Base-by-base conservation (phyloP, 106 monocot genomes). In the Amphibolis antarctica region DNA sequence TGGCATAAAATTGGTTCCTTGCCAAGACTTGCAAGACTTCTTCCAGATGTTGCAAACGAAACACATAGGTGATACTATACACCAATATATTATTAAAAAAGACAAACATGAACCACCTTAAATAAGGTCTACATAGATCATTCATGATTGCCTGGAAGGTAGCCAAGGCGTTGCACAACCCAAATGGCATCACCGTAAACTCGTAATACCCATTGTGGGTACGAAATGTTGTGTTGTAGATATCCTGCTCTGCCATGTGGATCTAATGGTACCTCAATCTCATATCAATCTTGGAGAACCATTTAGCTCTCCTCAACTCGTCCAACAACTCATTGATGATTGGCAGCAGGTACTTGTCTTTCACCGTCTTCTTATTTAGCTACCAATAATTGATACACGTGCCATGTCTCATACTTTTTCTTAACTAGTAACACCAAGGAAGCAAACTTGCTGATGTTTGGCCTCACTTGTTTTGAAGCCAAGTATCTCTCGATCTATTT, bases 51-150 rank as follows among this genome's bases (percentile, higher is more conserved):
- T 3, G 9, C 3, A 17, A 3, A 60, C 31, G 59, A 5, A 30
- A 4, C 3, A 3, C 15, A 28, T 1, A 13, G 11, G 1, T 31
- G 2, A 2, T 28, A 29, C 59, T 60, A 31, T 30, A 60, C 1
- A 60, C 30, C 27, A 60, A 20, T 3, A 60, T 60, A 2, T 60
- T 29, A 60, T 60, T 29, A 31, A 60, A 60, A 13, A 60, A 42
- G 22, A 54, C 23, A 5, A 30, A 15, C 15, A 60, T 5, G 4
- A 2, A 13, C n/a, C n/a, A 30, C 18, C 59, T 60, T 10, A 60
- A 19, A 15, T 6, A 6, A 4, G 30, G 13, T 6, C 14, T 28
- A 15, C 29, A 60, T 1, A 60, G 13, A 5, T 60, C 29, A 31
- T 60, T 60, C 59, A 60, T 60, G 14, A 60, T 5, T 1, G 14